These are phyloP conservation scores for Tausonia pullulans DNA, from an alignment of 1,284 basidiomycete genomes.

Conservation along the genomic window DNA sequence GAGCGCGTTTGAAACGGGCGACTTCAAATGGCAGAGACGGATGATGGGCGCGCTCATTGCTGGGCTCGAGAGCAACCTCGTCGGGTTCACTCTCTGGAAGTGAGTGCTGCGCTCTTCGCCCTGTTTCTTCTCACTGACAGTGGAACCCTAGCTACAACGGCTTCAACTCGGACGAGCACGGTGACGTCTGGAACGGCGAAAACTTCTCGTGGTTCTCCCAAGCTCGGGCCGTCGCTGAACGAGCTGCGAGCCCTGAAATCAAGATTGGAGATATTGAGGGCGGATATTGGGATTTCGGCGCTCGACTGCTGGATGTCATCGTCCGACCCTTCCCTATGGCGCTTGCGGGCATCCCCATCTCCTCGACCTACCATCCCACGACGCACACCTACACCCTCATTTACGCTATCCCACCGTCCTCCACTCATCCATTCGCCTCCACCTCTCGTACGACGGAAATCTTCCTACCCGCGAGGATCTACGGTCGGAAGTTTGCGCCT, in stretches of 20 bases:
- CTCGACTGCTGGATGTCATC: conserved; percentile 60
- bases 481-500: conserved; percentile 12
- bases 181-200: conserved; percentile 92
- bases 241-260: conserved; percentile 30
- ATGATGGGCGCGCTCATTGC: conserved; percentile 86
- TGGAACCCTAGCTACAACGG: conserved; percentile 70
- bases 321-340: conserved; percentile 42
- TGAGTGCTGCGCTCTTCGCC: conserved; percentile 36
- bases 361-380: conserved; percentile 23
- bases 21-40: conserved; percentile 66
- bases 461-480: conserved; percentile 48
- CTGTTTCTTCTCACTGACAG: background rate
- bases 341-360: conserved; percentile 29
- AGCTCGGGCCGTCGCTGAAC: conserved; percentile 37
- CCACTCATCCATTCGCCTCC: conserved; percentile 26
- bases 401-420: conserved; percentile 21
- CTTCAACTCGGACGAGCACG: conserved; percentile 59
- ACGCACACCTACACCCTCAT: conserved; percentile 24
- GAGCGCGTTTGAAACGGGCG: conserved; percentile 56
- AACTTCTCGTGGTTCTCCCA: conserved; percentile 88
- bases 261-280: conserved; percentile 29
- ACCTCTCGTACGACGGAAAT: conserved; percentile 60
- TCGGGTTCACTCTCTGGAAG: conserved; percentile 53
- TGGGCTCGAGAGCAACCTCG: conserved; percentile 56
- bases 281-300: conserved; percentile 53